Base-by-base conservation (phyloP, 352 stramenopile species). In the Phytophthora boehmeriae region DNA sequence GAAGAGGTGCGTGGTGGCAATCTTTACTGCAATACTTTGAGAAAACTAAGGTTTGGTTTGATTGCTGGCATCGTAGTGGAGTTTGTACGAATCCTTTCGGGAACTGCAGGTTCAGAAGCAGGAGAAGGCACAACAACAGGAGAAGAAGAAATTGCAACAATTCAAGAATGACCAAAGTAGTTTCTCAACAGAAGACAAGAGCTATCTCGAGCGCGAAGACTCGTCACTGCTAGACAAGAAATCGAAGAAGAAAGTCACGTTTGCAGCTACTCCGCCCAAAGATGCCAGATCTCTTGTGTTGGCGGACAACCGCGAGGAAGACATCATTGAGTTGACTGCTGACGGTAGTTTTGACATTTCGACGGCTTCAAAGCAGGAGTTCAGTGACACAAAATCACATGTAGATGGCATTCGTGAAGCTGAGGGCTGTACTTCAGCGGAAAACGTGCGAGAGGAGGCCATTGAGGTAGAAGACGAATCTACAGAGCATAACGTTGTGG, bases 11-110 rank as follows among this genome's bases (percentile, higher is more conserved):
- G 46, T n/a, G 0, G 11, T 28, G 49, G 10, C 17, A 39, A 19
- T 19, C n/a, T n/a, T n/a, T n/a, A 5, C 25, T 41, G 17, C 27
- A 46, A 27, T 6, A 17, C 10, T 41, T 42, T 13, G 23, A 28
- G 22, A 13, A 54, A 23, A 19, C 27, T 2, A 16, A n/a, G 27
- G 13, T 46, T 27, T 41, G 25, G 5, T 53, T 52, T 32, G 20
- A 10, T 30, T 43, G 30, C 23, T 46, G 19, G 20, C 58, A 19
- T 32, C 1, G 54, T 52, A 86, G 82, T 35, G 66, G 36, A 79
- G 68, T n/a, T 77, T 94, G 69, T 94, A 92, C 56, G 79, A 88
- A 23, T 92, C 83, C 5, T 90, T 94, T 53, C 68, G 67, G 35
- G 54, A 85, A 36, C 47, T 88, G 1, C 64, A 85, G 23, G 39